A percentile compares a stretch with the other conserved stretches of the same genome.
phyloP scores from a whole-genome alignment of 1,139 yeast species.

The Protomyces macrosporus region DNA sequence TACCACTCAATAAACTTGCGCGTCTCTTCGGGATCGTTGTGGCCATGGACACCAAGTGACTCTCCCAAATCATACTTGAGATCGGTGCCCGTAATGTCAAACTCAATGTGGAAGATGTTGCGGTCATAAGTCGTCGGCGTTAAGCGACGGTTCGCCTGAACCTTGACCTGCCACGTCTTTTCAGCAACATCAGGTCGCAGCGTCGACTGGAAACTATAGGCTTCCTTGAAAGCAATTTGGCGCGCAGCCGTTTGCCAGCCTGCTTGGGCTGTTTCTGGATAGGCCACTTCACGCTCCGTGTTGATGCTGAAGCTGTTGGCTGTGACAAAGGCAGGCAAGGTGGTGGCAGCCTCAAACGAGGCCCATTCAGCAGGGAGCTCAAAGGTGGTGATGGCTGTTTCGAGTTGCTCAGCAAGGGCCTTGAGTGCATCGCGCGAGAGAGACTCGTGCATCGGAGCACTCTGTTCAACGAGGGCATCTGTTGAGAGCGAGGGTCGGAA shows the following conservation, averaged over 20 bases:
- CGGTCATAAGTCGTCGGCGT: constrained; percentile 90
- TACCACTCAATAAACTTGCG: constrained; percentile 64
- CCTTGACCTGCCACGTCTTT: constrained; percentile 79
- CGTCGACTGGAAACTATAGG: constrained; percentile 51
- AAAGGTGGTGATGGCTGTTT: constrained; percentile 35
- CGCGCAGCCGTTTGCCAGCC: constrained; percentile 57
- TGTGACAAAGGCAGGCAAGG: constrained; percentile 42
- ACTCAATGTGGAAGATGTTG: constrained; percentile 94
- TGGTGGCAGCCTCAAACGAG: constrained; percentile 34
- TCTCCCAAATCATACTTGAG: constrained; percentile 91
- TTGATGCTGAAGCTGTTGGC: constrained; percentile 35
- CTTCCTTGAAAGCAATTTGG: constrained; percentile 74
- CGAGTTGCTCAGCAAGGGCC: constrained; percentile 41
- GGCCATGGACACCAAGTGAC: constrained; percentile 92
- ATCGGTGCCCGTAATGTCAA: constrained; percentile 86
- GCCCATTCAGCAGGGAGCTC: constrained; percentile 41
- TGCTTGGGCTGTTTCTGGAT: constrained; percentile 45
- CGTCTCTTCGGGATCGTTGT: constrained; percentile 64
- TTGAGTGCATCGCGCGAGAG: constrained; percentile 81
- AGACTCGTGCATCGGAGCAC: constrained; percentile 75
- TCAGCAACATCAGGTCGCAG: constrained; percentile 90
- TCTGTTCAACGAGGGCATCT: constrained; percentile 68
- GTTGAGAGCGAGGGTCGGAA: constrained; percentile 57
- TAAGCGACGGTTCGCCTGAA: constrained; percentile 83
- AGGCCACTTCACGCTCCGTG: constrained; percentile 36